A percentile compares a stretch with the other conserved stretches of the same genome.
Conservation (phyloP, 139 green algal genomes). For the Diplosphaera chodatii region DNA sequence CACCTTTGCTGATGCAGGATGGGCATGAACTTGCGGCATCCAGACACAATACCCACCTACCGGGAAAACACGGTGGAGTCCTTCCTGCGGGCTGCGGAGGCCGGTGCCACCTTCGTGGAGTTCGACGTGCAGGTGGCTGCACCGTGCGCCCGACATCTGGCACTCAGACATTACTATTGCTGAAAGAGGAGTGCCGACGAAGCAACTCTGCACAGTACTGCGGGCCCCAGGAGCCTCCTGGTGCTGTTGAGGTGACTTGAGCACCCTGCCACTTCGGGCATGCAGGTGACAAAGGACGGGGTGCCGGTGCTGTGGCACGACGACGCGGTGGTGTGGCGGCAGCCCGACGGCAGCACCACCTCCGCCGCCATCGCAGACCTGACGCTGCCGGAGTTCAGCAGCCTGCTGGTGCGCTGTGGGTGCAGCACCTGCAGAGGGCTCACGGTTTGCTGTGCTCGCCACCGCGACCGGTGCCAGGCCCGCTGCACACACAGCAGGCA, state of each 20-base stretch:
- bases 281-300: slow-evolving; percentile 63
- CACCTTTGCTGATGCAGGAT: slow-evolving; percentile 36
- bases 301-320: slow-evolving; percentile 81
- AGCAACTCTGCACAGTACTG: too few species aligned
- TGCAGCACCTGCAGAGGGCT: too few species aligned
- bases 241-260: too few species aligned
- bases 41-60: slow-evolving; percentile 26
- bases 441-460: too few species aligned
- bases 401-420: slow-evolving; percentile 28
- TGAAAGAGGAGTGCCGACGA: too few species aligned
- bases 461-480: too few species aligned
- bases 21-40: slow-evolving; percentile 45
- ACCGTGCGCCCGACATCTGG: too few species aligned
- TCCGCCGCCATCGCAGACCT: slow-evolving; percentile 47
- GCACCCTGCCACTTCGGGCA: too few species aligned
- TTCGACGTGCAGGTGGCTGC: slow-evolving; percentile 83
- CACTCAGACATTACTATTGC: too few species aligned
- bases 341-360: slow-evolving; percentile 14
- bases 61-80: slow-evolving; percentile 78
- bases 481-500: too few species aligned
- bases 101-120: slow-evolving; percentile 72
- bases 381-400: slow-evolving; percentile 52
- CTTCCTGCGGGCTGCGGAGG: slow-evolving; percentile 50
- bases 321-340: slow-evolving; percentile 52
- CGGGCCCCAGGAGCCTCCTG: too few species aligned